Evolutionary conservation across 2,329 filamentous ascomycete genomes (phyloP).

Genomic region (Dothidotthia symphoricarpi): DNA sequence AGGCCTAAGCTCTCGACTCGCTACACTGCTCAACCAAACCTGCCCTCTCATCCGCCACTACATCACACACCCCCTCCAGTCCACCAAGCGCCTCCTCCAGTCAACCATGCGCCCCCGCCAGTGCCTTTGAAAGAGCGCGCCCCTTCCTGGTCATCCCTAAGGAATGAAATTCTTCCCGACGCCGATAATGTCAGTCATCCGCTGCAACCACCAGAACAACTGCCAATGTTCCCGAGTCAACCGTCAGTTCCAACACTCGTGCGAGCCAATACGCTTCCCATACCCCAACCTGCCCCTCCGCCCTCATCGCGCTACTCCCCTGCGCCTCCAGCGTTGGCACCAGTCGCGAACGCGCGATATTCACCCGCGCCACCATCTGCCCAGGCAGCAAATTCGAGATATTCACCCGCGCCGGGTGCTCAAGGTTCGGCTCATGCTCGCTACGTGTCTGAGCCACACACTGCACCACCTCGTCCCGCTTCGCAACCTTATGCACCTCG

Average conservation of each 20-base stretch:
- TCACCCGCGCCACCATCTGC: slow-evolving; percentile 40
- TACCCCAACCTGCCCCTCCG: slow-evolving; percentile 29
- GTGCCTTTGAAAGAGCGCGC: slow-evolving; percentile 36
- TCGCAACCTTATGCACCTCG: slow-evolving; percentile 59
- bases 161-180: slow-evolving; percentile 37
- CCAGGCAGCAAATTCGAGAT: slow-evolving; percentile 36
- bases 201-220: slow-evolving; percentile 44
- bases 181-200: slow-evolving; percentile 27
- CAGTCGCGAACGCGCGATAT: slow-evolving; percentile 41
- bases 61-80: slow-evolving; percentile 25
- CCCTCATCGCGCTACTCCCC: slow-evolving; percentile 38
- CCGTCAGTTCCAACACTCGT: slow-evolving; percentile 24
- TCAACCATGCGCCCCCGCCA: slow-evolving; percentile 1
- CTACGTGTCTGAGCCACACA: slow-evolving; percentile 40
- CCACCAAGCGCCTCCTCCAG: slow-evolving; percentile 18
- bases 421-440: slow-evolving; percentile 37
- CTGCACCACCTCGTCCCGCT: slow-evolving; percentile 36
- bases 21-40: slow-evolving; percentile 39
- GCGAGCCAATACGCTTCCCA: slow-evolving; percentile 33
- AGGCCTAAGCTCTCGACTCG: slow-evolving; percentile 44
- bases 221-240: slow-evolving; percentile 39
- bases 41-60: slow-evolving; percentile 24
- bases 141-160: slow-evolving; percentile 36
- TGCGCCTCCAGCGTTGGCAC: slow-evolving; percentile 34
- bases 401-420: slow-evolving; percentile 43